Evolutionary conservation across 2,329 filamentous ascomycete genomes (phyloP).

Genomic region (Colletotrichum incanum): DNA sequence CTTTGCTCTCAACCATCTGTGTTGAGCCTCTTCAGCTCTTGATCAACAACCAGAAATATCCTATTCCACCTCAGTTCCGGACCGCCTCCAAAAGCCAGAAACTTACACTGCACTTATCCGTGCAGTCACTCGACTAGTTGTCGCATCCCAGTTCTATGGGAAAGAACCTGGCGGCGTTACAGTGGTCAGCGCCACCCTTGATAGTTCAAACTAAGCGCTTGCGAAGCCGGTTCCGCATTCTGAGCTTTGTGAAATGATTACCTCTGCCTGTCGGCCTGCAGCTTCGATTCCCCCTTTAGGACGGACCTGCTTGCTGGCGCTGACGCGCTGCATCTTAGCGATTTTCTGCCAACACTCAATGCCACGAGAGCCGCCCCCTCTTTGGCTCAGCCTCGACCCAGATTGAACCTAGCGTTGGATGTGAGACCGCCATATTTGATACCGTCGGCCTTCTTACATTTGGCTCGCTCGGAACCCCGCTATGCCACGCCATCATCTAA

Average conservation of each 20-base stretch:
- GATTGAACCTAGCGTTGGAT: conserved; percentile 7
- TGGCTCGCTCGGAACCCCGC: neutral
- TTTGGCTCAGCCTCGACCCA: neutral
- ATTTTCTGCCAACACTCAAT: neutral
- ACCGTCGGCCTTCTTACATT: neutral
- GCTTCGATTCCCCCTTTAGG: neutral
- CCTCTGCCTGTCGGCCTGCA: neutral
- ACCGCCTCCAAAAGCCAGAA: neutral
- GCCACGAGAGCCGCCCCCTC: neutral
- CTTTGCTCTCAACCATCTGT: neutral
- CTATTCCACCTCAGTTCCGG: neutral
- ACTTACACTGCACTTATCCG: neutral
- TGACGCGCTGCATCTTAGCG: neutral
- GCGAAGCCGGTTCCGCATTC: neutral
- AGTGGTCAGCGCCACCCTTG: conserved; percentile 25
- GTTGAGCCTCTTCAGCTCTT: neutral
- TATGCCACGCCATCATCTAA: neutral
- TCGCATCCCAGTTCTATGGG: conserved; percentile 18
- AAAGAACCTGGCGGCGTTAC: neutral
- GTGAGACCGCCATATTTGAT: conserved; percentile 14
- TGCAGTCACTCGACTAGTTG: neutral
- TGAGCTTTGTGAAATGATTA: neutral
- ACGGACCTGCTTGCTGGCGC: neutral
- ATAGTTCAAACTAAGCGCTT: conserved; percentile 5
- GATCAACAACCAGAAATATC: neutral